A percentile compares a stretch with the other conserved stretches of the same genome.
These are phyloP conservation scores for Tremella yokohamensis DNA, from an alignment of 768 basidiomycete genomes.

Conservation along the genomic window DNA sequence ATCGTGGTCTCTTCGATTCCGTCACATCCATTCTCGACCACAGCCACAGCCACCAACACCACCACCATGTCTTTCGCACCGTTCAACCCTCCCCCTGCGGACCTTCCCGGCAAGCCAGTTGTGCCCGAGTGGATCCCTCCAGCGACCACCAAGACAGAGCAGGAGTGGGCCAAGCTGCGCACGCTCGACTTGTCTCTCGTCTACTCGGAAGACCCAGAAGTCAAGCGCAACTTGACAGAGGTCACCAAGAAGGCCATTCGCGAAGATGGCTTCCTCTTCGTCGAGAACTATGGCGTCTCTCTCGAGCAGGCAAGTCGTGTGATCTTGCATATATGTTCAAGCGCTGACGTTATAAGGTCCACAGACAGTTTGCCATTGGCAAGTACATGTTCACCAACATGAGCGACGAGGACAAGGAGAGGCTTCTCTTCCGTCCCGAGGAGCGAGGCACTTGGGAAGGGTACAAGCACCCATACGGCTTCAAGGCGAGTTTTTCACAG, in stretches of 20 bases:
- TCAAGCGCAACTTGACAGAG: not conserved
- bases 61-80: conserved; percentile 2
- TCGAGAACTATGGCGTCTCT: conserved; percentile 15
- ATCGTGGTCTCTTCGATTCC: too few relatives aligned
- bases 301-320: conserved; percentile 13
- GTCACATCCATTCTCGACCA: too few relatives aligned
- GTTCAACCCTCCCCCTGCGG: conserved; percentile 1
- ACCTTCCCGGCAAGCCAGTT: conserved; percentile 8
- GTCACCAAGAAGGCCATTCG: conserved; percentile 8
- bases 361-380: conserved; percentile 11
- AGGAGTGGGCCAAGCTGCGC: conserved; percentile 7
- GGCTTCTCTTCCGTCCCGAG: conserved; percentile 7
- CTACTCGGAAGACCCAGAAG: conserved; percentile 11
- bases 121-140: conserved; percentile 3
- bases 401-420: conserved; percentile 15
- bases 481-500: conserved; percentile 3
- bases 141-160: conserved; percentile 5
- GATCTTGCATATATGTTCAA: not conserved
- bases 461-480: conserved; percentile 19
- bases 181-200: conserved; percentile 15
- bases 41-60: not conserved
- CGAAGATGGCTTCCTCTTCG: conserved; percentile 17
- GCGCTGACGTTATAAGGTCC: conserved; percentile 5
- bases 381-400: conserved; percentile 12
- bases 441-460: conserved; percentile 15